Percentiles rank a stretch among this genome's conserved stretches.
Conservation (phyloP, 192 early-diverging fungal species). For the Lobulomyces angularis region DNA sequence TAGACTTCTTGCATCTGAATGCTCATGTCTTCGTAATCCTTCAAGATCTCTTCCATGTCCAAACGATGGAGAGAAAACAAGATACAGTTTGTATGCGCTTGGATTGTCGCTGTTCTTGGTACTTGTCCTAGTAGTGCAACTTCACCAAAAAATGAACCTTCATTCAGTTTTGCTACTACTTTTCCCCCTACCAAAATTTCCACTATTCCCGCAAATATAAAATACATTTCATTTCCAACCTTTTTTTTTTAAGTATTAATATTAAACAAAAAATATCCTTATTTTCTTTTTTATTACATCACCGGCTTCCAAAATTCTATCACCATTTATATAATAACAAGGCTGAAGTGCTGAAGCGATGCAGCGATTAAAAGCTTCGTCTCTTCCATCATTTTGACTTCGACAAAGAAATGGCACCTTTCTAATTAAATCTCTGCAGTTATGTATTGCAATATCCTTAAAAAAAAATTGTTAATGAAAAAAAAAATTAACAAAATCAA, state of each 20-base stretch:
- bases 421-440: slow-evolving; percentile 29
- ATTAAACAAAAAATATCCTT: too few relatives aligned
- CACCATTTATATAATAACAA: slow-evolving; percentile 29
- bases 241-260: too few relatives aligned
- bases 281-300: too few relatives aligned
- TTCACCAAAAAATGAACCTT: slow-evolving; percentile 32
- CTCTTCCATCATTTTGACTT: slow-evolving; percentile 24
- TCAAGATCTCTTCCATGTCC: slow-evolving; percentile 9
- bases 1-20: slow-evolving; percentile 21
- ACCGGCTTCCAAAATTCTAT: slow-evolving; percentile 33
- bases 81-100: slow-evolving; percentile 11
- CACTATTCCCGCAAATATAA: slow-evolving; percentile 30
- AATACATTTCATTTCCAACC: slow-evolving; percentile 41
- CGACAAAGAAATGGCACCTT: slow-evolving; percentile 36
- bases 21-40: slow-evolving; percentile 21
- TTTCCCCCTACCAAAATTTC: slow-evolving; percentile 27
- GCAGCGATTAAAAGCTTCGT: slow-evolving; percentile 23
- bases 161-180: slow-evolving; percentile 15
- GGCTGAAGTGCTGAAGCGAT: slow-evolving; percentile 22
- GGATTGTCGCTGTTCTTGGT: slow-evolving; percentile 28
- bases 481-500: too few relatives aligned
- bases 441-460: slow-evolving; percentile 33
- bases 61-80: slow-evolving; percentile 20
- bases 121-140: slow-evolving; percentile 30
- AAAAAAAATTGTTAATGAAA: slow-evolving; percentile 3